phyloP scores from a whole-genome alignment of 2,329 filamentous ascomycete species.

The Colletotrichum trifolii region DNA sequence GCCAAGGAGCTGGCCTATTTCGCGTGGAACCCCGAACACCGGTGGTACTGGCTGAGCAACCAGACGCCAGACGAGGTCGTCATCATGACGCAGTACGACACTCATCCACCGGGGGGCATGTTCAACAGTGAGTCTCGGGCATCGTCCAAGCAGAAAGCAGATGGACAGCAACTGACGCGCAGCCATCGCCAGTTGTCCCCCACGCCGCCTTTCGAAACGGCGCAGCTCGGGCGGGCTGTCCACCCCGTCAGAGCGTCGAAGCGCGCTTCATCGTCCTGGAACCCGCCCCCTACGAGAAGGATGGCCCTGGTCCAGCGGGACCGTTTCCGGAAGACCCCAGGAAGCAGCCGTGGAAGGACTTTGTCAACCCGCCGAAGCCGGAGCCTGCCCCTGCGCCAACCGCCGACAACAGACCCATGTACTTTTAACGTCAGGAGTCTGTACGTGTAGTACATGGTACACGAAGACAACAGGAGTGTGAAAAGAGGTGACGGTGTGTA shows the following conservation, averaged over 20 bases:
- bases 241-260: constrained; percentile 5
- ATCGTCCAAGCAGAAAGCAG: not conserved
- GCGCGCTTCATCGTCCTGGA: constrained; percentile 8
- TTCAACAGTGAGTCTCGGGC: constrained; percentile 8
- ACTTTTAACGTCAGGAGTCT: not conserved
- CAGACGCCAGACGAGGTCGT: constrained; percentile 7
- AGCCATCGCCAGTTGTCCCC: not conserved
- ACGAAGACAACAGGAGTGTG: too few relatives aligned
- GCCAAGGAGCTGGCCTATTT: constrained; percentile 9
- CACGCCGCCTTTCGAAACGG: constrained; percentile 11
- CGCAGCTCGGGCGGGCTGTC: constrained; percentile 1
- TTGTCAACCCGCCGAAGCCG: constrained; percentile 2
- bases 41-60: constrained; percentile 17
- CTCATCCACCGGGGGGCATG: constrained; percentile 5
- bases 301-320: not conserved
- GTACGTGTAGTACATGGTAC: too few relatives aligned
- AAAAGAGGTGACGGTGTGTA: too few relatives aligned
- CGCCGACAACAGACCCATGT: not conserved
- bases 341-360: constrained; percentile 6
- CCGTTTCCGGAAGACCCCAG: constrained; percentile 6
- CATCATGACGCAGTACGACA: constrained; percentile 14
- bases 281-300: constrained; percentile 10
- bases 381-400: not conserved
- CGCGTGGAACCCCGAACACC: constrained; percentile 1
- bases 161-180: too few relatives aligned